Conservation (phyloP, 805 yeast genomes). For the Dipodascus albidus region DNA sequence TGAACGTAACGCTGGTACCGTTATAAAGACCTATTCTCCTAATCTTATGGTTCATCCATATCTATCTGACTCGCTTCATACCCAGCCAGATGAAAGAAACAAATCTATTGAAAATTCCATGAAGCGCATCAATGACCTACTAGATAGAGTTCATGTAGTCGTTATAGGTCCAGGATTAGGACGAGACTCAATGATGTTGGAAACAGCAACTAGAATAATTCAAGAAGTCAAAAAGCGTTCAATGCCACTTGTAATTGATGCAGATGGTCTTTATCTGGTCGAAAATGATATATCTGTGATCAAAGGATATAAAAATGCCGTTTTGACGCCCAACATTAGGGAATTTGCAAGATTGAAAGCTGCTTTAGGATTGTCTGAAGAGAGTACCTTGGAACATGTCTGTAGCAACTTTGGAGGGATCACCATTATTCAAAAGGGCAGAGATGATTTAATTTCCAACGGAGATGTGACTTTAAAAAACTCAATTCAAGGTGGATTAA, state of each 20-base stretch:
- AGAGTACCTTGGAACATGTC: constrained; percentile 23
- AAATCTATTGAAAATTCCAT: constrained; percentile 29
- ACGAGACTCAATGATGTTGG: constrained; percentile 58
- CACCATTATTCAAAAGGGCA: constrained; percentile 66
- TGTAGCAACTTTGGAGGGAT: constrained; percentile 44
- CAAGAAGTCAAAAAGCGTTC: constrained; percentile 42
- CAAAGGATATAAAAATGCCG: constrained; percentile 43
- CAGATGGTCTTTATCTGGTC: constrained; percentile 71
- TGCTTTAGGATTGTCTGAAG: constrained; percentile 26
- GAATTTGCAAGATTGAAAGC: constrained; percentile 65
- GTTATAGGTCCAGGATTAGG: constrained; percentile 95
- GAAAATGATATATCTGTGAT: constrained; percentile 45
- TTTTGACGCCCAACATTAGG: constrained; percentile 81
- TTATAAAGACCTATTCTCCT: constrained; percentile 82
- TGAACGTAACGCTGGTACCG: constrained; percentile 62
- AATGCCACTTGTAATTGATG: constrained; percentile 75
- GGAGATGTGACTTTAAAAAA: constrained; percentile 34
- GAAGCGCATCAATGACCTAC: constrained; percentile 42
- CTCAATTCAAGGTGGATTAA: constrained; percentile 49
- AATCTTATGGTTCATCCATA: constrained; percentile 96
- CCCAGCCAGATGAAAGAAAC: constrained; percentile 5
- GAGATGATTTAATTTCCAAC: constrained; percentile 48
- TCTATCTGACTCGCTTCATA: constrained; percentile 38
- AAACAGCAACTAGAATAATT: constrained; percentile 46
- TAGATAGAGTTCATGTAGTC: constrained; percentile 64